A percentile compares a stretch with the other conserved stretches of the same genome.
Evolutionary conservation across 805 yeast genomes (phyloP).

Genomic region (Saccharomyces kudriavzevii): DNA sequence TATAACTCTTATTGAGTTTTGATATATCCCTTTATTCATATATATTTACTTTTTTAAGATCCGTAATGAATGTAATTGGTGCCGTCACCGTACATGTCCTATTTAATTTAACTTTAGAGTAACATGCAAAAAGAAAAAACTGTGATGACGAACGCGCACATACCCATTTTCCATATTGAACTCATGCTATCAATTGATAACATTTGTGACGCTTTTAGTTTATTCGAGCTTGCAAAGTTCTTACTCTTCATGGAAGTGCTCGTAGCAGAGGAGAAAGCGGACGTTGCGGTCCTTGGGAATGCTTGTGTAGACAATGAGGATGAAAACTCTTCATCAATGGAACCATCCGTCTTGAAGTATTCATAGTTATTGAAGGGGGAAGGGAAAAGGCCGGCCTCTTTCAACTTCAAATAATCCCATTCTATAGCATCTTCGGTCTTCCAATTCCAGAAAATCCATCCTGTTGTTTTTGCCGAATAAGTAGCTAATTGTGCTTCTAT

Average conservation of each 20-base stretch:
- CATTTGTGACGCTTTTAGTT: neutral
- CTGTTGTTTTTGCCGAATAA: slow-evolving; percentile 39
- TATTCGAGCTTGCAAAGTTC: neutral
- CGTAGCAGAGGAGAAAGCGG: neutral
- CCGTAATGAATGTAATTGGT: neutral
- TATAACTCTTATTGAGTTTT: too few species aligned
- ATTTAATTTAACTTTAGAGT: neutral
- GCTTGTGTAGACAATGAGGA: neutral
- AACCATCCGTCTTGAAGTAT: slow-evolving; percentile 29
- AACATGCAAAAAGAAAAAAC: neutral
- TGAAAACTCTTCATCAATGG: slow-evolving; percentile 3
- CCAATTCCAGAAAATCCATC: slow-evolving; percentile 68
- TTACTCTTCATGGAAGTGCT: neutral
- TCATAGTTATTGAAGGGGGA: slow-evolving; percentile 52
- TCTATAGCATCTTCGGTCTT: slow-evolving; percentile 59
- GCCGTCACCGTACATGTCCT: neutral
- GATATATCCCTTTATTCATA: too few species aligned
- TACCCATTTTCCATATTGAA: neutral
- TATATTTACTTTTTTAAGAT: too few species aligned
- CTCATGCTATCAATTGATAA: neutral
- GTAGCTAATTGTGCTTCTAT: slow-evolving; percentile 56
- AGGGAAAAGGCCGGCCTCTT: slow-evolving; percentile 48
- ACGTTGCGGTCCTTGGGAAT: neutral
- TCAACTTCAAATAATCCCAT: slow-evolving; percentile 55
- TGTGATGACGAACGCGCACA: neutral